A percentile compares a stretch with the other conserved stretches of the same genome.
phyloP scores from a whole-genome alignment of 345 rosid species.

The Citrus australasica region DNA sequence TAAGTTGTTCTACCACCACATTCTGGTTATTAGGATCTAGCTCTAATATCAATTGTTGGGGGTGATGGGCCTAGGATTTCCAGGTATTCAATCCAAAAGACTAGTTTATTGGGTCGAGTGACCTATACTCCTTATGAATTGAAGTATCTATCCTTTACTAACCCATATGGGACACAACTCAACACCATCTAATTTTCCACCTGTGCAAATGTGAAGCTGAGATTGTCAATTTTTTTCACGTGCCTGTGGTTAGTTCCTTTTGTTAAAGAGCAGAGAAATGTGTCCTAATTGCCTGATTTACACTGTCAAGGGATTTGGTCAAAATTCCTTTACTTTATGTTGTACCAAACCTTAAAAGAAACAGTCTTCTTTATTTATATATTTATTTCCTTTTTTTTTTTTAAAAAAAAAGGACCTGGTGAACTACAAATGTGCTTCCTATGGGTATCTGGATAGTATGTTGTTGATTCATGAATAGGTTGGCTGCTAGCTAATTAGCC shows the following conservation, averaged over 20 bases:
- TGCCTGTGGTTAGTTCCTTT: not conserved
- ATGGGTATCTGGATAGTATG: not conserved
- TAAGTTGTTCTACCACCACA: no score
- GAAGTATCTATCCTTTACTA: no score
- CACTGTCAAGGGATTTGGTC: not conserved
- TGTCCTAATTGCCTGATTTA: not conserved
- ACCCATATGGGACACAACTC: no score
- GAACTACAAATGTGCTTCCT: not conserved
- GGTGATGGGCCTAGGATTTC: no score
- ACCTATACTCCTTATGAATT: no score
- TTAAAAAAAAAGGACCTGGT: not conserved
- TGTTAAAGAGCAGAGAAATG: not conserved
- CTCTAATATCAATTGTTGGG: no score
- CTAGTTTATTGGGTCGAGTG: no score
- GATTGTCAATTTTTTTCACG: not conserved
- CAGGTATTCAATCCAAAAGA: no score
- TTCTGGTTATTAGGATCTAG: no score
- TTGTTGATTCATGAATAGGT: not conserved
- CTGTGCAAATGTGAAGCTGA: not conserved
- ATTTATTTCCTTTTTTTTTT: no score
- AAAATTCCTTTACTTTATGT: not conserved
- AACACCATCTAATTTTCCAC: not conserved
- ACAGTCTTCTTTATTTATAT: not conserved
- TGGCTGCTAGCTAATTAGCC: not conserved
- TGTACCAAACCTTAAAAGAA: not conserved